Evolutionary conservation across 805 yeast genomes (phyloP).

Genomic region (Lipomyces anomalus): DNA sequence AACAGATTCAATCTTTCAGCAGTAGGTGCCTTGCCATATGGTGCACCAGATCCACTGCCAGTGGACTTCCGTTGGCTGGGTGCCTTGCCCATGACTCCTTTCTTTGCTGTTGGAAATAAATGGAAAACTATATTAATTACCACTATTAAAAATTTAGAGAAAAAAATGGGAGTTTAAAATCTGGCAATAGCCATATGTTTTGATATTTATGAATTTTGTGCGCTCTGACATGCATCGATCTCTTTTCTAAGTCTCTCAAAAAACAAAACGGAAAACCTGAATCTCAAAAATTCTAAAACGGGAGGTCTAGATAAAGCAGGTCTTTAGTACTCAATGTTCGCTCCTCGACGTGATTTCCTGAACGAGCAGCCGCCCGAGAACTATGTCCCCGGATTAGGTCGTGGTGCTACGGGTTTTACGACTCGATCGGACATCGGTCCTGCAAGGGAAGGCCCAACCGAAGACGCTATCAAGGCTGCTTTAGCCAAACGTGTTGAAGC

Average conservation of each 20-base stretch:
- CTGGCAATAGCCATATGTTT: no score
- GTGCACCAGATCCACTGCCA: conserved; percentile 67
- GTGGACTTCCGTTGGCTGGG: conserved; percentile 9
- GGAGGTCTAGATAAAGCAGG: no score
- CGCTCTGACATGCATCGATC: no score
- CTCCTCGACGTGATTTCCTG: conserved; percentile 44
- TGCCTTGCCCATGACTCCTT: conserved; percentile 21
- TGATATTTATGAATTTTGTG: no score
- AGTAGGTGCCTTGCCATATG: conserved; percentile 29
- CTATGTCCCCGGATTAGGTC: conserved; percentile 84
- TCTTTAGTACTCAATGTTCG: conserved; percentile 14
- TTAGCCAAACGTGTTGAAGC: conserved; percentile 24
- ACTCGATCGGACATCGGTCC: conserved; percentile 73
- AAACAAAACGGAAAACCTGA: no score
- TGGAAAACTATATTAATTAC: not conserved
- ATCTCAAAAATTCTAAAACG: no score
- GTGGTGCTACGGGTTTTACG: conserved; percentile 93
- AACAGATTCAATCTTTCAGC: conserved; percentile 41
- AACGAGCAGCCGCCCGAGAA: conserved; percentile 86
- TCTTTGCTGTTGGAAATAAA: conserved; percentile 1
- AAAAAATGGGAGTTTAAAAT: no score
- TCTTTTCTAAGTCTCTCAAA: no score
- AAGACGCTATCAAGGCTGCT: conserved; percentile 33
- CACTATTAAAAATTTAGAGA: no score
- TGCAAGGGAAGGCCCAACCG: conserved; percentile 38